A percentile compares a stretch with the other conserved stretches of the same genome.
Evolutionary conservation across 192 early-diverging fungal genomes (phyloP).

Genomic region (Umbelopsis sp.): DNA sequence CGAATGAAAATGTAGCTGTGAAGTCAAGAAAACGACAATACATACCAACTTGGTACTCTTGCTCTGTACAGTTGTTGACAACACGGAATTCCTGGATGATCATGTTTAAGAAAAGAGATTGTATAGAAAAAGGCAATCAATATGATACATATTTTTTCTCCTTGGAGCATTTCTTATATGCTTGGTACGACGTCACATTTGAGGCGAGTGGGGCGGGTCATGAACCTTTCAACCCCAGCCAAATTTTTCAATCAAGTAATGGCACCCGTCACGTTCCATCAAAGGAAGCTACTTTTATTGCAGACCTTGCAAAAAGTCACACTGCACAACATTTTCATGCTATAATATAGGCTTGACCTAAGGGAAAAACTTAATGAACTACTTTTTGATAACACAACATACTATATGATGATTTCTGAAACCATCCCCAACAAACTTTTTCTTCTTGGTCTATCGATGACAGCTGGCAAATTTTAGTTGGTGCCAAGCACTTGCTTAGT

Average conservation of each 20-base stretch:
- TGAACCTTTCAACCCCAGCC: too few species aligned
- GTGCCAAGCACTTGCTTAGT: constrained; percentile 4
- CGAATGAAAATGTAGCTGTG: not conserved
- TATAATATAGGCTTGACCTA: too few species aligned
- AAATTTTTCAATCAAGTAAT: too few species aligned
- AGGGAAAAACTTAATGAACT: too few species aligned
- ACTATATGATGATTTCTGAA: not conserved
- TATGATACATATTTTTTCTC: not conserved
- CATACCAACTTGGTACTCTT: constrained; percentile 66
- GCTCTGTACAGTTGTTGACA: constrained; percentile 73
- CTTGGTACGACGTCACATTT: too few species aligned
- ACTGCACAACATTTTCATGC: not conserved
- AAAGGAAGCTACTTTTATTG: not conserved
- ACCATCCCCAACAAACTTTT: not conserved
- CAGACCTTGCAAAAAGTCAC: not conserved
- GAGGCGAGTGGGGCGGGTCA: too few species aligned
- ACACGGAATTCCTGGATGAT: constrained; percentile 78
- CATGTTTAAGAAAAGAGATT: constrained; percentile 45
- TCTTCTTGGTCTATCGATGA: not conserved
- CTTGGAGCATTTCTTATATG: not conserved
- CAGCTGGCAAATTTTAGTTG: not conserved
- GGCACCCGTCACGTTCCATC: too few species aligned
- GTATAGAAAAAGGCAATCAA: not conserved
- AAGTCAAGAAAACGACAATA: constrained; percentile 19
- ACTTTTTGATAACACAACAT: not conserved